A percentile compares a stretch with the other conserved stretches of the same genome.
Evolutionary conservation across 2,329 filamentous ascomycete genomes (phyloP).

Genomic region (Sporothrix pseudoabietina): DNA sequence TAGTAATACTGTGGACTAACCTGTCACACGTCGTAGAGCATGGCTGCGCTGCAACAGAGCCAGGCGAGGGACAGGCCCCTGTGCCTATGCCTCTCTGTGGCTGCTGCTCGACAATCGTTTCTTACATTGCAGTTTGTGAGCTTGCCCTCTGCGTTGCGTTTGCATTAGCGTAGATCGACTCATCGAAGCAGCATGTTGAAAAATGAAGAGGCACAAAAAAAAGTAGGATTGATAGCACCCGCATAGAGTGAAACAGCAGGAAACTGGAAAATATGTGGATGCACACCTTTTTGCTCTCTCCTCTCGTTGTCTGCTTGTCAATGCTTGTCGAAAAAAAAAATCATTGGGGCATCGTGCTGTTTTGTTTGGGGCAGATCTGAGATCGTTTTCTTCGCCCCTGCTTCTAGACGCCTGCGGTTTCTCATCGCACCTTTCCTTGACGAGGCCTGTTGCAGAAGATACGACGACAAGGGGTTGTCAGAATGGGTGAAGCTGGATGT

Average conservation of each 20-base stretch:
- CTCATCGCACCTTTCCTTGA: background rate
- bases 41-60: background rate
- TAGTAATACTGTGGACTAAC: background rate
- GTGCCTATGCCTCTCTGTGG: background rate
- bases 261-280: background rate
- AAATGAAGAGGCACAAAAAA: background rate
- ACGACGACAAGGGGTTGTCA: background rate
- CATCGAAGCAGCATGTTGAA: background rate
- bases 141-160: slow-evolving; percentile 1
- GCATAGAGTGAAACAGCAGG: background rate
- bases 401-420: background rate
- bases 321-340: background rate
- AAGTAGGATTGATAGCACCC: background rate
- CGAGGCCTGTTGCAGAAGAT: background rate
- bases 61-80: background rate
- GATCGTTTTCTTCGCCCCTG: background rate
- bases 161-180: slow-evolving; percentile 20
- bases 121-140: background rate
- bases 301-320: background rate
- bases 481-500: background rate
- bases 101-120: slow-evolving; percentile 18
- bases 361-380: background rate
- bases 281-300: background rate
- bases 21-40: slow-evolving; percentile 7
- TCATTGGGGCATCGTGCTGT: background rate